Base-by-base conservation (phyloP, 2,329 filamentous ascomycete species). In the Arthrobotrys musiformis region DNA sequence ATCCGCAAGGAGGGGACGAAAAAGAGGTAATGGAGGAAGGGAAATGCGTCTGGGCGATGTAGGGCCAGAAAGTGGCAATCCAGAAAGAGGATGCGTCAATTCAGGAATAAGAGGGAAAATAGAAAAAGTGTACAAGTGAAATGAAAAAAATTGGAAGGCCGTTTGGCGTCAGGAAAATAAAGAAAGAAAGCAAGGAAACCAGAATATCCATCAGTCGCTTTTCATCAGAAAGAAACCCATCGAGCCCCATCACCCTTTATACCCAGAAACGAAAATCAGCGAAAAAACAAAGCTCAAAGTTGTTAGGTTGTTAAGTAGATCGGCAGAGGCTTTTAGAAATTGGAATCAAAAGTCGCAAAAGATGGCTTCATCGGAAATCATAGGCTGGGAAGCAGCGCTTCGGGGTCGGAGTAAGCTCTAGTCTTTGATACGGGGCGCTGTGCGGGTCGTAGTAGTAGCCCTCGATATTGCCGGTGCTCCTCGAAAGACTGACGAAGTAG, bases 381-480 rank as follows among this genome's bases (percentile, higher is more conserved):
- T 81, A 81, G 3, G 80, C 79, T 15, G 81, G 81, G 76, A 82
- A 82, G 30, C 78, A 75, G 15, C 79, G 73, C 48, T 79, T 78
- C 48, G 79, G 70, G 8, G 22, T 44, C 19, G 81, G 81, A 66
- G 82, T 83, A 78, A 88, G 80, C 79, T 83, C 84, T 79, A 88
- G 80, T 79, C 85, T 84, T 82, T 88, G 87, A 81, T 86, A 87
- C 56, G 86, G 87, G 70, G 85, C 86, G 78, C 85, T 86, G 79
- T 85, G 83, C n/a, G 86, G 86, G 82, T 88, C 87, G 80, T 85
- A 87, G 80, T 88, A 88, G 78, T 88, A 81, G 0, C 87, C 87
- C 79, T 87, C 85, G 3, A 87, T 82, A 15, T 78, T 79, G 0
- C 87, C 87, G 79, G 86, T 85, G 11, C 81, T 81, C 46, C 86